Percentiles rank a stretch among this genome's conserved stretches.
phyloP scores from a whole-genome alignment of 2,329 filamentous ascomycete species.

The Tolypocladium nubicola region DNA sequence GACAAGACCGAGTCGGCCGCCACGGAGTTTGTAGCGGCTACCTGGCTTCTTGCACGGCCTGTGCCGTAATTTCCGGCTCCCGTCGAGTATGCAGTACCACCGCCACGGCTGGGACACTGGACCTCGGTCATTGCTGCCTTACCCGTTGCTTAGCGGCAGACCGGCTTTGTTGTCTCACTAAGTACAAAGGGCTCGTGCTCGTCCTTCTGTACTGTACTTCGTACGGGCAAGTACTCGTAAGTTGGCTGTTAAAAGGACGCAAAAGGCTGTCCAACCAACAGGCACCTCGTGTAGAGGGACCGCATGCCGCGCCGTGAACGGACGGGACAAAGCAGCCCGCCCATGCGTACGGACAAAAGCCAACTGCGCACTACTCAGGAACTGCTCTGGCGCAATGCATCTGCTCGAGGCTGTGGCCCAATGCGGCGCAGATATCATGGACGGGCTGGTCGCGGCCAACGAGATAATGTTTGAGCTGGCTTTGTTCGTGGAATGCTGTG shows the following conservation, averaged over 20 bases:
- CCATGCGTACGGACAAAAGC: background rate
- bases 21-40: background rate
- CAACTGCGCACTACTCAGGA: background rate
- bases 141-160: too few species aligned
- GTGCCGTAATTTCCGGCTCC: background rate
- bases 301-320: background rate
- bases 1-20: background rate
- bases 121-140: background rate
- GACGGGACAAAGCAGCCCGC: background rate
- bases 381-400: background rate
- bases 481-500: background rate
- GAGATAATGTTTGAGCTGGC: background rate
- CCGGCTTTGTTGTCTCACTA: too few species aligned
- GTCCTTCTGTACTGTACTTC: too few species aligned
- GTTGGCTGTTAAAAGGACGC: too few species aligned
- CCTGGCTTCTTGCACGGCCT: background rate
- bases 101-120: background rate
- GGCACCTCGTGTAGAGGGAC: too few species aligned
- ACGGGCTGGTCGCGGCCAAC: background rate
- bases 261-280: too few species aligned
- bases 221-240: too few species aligned
- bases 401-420: background rate
- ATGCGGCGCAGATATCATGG: background rate
- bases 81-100: background rate
- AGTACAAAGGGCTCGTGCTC: too few species aligned